Evolutionary conservation across 352 stramenopile species (phyloP).

Genomic region (Phytophthora citricola): DNA sequence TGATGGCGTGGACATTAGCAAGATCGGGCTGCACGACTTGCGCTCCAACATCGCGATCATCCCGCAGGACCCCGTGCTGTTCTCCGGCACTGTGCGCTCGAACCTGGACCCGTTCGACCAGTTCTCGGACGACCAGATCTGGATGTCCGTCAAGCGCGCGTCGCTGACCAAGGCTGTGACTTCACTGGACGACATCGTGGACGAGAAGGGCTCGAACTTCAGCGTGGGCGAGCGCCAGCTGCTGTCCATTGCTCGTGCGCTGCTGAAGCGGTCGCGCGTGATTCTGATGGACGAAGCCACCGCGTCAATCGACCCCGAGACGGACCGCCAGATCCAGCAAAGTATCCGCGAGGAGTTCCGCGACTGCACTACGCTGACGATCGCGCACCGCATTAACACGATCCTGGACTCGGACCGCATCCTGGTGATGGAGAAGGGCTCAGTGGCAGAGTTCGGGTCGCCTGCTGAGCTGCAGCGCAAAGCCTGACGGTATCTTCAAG

Average conservation of each 20-base stretch:
- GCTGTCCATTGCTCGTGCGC: not conserved
- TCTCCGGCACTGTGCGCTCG: not conserved
- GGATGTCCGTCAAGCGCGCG: not conserved
- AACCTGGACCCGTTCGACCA: not conserved
- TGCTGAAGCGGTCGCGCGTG: not conserved
- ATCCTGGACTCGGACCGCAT: not conserved
- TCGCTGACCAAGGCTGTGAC: slow-evolving; percentile 2
- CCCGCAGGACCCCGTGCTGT: not conserved
- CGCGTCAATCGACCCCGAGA: not conserved
- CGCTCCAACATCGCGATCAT: not conserved
- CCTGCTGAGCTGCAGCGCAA: not conserved
- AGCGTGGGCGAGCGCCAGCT: not conserved
- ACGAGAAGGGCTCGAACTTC: not conserved
- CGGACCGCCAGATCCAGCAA: not conserved
- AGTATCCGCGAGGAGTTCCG: not conserved
- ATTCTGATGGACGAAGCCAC: slow-evolving; percentile 42
- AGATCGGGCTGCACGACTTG: not conserved
- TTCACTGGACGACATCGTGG: not conserved
- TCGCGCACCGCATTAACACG: not conserved
- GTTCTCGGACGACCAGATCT: not conserved
- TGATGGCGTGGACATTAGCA: not conserved
- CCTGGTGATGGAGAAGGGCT: not conserved
- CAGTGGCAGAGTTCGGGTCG: not conserved
- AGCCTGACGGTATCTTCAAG: slow-evolving; percentile 26
- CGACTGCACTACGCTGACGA: not conserved